These are phyloP conservation scores for Medicago truncatula DNA, from an alignment of 306 rosid genomes.

Conservation along the genomic window MtrunA17r5.0-ANR NC_053043.1:44192501-44193000, in stretches of 20 bases:
- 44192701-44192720: constrained; percentile 48
- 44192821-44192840: too few species aligned
- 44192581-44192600: constrained; percentile 61
- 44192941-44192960: too few species aligned
- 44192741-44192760: constrained; percentile 77
- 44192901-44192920: too few species aligned
- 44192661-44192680: constrained; percentile 40
- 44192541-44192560: constrained; percentile 82
- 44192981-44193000: too few species aligned
- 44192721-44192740: constrained; percentile 50
- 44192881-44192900: too few species aligned
- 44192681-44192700: constrained; percentile 51
- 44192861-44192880: too few species aligned
- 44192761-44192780: constrained; percentile 99
- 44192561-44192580: constrained; percentile 70
- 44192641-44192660: constrained; percentile 45
- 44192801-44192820: too few species aligned
- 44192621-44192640: constrained; percentile 49
- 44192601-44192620: constrained; percentile 64
- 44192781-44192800: constrained; percentile 51
- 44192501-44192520: constrained; percentile 38
- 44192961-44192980: too few species aligned
- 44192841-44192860: too few species aligned
- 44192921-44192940: too few species aligned
- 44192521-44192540: constrained; percentile 64